These are phyloP conservation scores for Botrytis pseudocinerea DNA, from an alignment of 2,329 filamentous ascomycete genomes.

Conservation along the genomic window DNA sequence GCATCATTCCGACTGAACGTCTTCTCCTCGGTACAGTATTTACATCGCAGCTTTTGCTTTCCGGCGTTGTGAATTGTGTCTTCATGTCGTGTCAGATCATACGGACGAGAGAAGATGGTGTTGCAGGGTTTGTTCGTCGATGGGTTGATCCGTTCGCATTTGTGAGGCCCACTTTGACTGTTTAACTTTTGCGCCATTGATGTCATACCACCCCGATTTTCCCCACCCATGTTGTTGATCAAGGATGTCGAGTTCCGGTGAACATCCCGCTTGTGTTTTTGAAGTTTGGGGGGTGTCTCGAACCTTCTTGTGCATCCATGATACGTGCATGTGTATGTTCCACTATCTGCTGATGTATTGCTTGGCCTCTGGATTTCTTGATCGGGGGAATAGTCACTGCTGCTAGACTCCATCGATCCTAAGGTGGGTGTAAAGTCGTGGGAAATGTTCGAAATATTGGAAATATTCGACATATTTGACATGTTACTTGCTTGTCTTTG, in stretches of 20 bases:
- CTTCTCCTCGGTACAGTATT: conserved; percentile 93
- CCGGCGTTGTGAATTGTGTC: conserved; percentile 95
- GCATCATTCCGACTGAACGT: conserved; percentile 96
- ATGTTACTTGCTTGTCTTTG: conserved; percentile 33
- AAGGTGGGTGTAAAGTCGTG: conserved; percentile 41
- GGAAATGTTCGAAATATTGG: conserved; percentile 33
- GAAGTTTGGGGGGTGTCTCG: conserved; percentile 79
- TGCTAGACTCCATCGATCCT: conserved; percentile 45
- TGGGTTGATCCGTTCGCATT: conserved; percentile 89
- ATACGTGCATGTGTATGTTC: conserved; percentile 95
- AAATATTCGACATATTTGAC: conserved; percentile 31
- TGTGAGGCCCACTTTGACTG: conserved; percentile 89
- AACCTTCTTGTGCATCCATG: conserved; percentile 88
- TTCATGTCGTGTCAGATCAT: conserved; percentile 94
- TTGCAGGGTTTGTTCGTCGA: conserved; percentile 94
- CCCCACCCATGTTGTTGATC: conserved; percentile 42
- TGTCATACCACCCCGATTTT: conserved; percentile 43
- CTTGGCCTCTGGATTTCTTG: conserved; percentile 50
- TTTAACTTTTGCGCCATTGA: conserved; percentile 62
- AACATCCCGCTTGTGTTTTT: conserved; percentile 93
- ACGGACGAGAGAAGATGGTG: conserved; percentile 90
- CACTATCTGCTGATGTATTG: conserved; percentile 70
- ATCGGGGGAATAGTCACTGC: conserved; percentile 43
- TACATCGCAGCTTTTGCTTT: conserved; percentile 92
- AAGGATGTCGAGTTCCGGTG: conserved; percentile 66